A percentile compares a stretch with the other conserved stretches of the same genome.
Evolutionary conservation across 495 filamentous ascomycete genomes (phyloP).

Genomic region (Cladorrhinum samala): DNA sequence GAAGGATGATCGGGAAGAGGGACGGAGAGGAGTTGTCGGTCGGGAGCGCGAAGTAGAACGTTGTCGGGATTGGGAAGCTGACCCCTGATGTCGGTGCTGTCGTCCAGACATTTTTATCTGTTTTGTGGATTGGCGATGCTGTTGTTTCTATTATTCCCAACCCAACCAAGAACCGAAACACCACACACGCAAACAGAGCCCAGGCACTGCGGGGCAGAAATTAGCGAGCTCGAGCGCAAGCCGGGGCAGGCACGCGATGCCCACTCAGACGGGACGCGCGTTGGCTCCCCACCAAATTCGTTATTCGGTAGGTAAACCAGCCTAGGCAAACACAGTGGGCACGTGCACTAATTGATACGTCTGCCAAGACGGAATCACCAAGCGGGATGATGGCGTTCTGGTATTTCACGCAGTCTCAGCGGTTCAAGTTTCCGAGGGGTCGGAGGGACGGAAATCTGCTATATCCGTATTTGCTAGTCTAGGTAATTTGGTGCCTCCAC

Average conservation of each 20-base stretch:
- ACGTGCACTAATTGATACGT: too few species aligned
- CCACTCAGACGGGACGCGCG: too few species aligned
- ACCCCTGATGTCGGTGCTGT: constrained; percentile 3
- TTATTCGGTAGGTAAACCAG: too few species aligned
- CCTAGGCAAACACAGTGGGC: too few species aligned
- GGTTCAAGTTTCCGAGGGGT: background rate
- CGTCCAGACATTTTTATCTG: constrained; percentile 12
- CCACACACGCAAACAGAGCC: too few species aligned
- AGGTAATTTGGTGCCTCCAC: too few species aligned
- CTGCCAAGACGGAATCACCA: background rate
- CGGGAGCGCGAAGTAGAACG: constrained; percentile 59
- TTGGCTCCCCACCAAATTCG: too few species aligned
- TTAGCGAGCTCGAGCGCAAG: too few species aligned
- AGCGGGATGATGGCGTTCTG: background rate
- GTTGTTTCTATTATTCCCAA: background rate
- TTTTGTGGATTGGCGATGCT: background rate
- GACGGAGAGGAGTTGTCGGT: constrained; percentile 88
- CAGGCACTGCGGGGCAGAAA: background rate
- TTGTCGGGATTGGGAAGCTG: constrained; percentile 10
- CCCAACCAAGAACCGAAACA: background rate
- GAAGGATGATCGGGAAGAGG: constrained; percentile 81
- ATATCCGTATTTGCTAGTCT: too few species aligned
- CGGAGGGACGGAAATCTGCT: background rate
- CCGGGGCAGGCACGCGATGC: background rate
- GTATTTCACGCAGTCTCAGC: background rate